Percentiles rank a stretch among this genome's conserved stretches.
Conservation (phyloP, 164 flowering plant genomes). For the Chimonanthus praecox region DNA sequence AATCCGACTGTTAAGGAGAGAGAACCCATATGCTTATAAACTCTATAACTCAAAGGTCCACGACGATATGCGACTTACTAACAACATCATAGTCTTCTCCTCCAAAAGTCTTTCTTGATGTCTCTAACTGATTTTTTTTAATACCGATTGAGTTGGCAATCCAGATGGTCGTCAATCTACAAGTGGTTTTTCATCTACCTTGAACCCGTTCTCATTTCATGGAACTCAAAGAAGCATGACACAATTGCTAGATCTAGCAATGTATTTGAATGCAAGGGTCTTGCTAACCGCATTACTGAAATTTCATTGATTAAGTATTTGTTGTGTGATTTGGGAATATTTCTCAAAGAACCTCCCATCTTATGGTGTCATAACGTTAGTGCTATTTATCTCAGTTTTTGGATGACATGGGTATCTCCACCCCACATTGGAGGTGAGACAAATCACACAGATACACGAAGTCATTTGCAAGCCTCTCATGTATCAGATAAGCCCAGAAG, state of each 20-base stretch:
- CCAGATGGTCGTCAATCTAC: neutral
- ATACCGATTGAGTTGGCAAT: neutral
- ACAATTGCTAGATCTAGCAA: neutral
- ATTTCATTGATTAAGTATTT: neutral
- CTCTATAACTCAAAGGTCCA: no score
- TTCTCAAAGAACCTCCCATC: neutral
- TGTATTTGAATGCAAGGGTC: neutral
- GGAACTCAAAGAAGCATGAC: neutral
- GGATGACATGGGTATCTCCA: no score
- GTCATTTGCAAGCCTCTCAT: neutral
- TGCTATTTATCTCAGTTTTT: no score
- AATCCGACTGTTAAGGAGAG: no score
- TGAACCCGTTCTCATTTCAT: neutral
- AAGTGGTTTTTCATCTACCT: neutral
- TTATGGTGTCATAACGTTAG: neutral
- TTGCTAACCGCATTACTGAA: neutral
- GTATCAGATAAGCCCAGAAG: neutral
- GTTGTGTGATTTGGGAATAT: no score
- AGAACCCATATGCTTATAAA: no score
- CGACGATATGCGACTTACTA: neutral
- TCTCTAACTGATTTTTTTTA: neutral
- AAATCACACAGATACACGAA: neutral
- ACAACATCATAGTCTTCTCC: neutral
- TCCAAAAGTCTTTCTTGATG: neutral
- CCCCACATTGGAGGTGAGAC: no score